These are phyloP conservation scores for Venturia aucupariae DNA, from an alignment of 2,329 filamentous ascomycete genomes.

Conservation along the genomic window DNA sequence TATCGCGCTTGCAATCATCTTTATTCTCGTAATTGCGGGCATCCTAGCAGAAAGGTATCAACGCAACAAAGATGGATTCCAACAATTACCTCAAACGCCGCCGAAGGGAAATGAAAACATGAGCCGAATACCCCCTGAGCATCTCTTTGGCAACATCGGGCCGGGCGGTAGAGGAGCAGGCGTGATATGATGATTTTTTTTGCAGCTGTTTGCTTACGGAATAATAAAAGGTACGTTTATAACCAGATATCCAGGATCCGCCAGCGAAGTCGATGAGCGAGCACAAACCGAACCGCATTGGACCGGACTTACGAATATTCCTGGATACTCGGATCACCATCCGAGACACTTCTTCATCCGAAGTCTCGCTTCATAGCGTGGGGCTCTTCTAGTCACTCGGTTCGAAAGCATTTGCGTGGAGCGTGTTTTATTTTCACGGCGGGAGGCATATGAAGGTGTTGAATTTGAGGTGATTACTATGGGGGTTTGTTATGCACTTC, in stretches of 20 bases:
- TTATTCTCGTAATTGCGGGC: slow-evolving; percentile 66
- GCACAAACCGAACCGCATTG: not conserved
- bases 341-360: not conserved
- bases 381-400: not conserved
- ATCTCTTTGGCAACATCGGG: slow-evolving; percentile 23
- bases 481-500: not conserved
- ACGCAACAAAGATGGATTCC: slow-evolving; percentile 70
- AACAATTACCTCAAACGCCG: slow-evolving; percentile 57
- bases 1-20: slow-evolving; percentile 67
- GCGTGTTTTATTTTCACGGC: not conserved
- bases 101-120: slow-evolving; percentile 39
- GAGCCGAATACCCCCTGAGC: slow-evolving; percentile 41
- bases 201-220: not conserved
- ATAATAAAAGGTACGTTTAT: not conserved
- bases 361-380: slow-evolving; percentile 5
- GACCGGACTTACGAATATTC: not conserved
- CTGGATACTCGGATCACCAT: not conserved
- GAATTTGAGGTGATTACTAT: not conserved
- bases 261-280: not conserved
- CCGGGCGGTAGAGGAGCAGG: not conserved
- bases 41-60: slow-evolving; percentile 66
- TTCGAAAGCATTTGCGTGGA: slow-evolving; percentile 3
- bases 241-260: not conserved
- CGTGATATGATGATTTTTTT: not conserved
- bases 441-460: not conserved